Evolutionary conservation across 768 basidiomycete species (phyloP), one percentile per base, ranked within the genome.

Genomic region (Pholiota microspora): DNA sequence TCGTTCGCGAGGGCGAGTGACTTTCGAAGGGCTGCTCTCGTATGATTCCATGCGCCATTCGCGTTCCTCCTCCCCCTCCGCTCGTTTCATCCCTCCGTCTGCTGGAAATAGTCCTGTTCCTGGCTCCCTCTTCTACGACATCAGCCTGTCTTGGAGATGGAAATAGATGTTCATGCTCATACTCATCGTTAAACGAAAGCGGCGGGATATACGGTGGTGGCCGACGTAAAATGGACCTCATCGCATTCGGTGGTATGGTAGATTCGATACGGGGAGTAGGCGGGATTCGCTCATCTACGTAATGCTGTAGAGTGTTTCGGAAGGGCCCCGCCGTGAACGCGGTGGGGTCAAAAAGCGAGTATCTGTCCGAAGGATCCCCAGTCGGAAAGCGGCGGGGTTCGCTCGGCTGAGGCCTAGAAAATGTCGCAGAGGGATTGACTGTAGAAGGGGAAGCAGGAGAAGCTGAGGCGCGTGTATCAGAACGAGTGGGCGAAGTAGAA

Each of bases 251-350:
- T 12, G 6, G 29, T 6, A 12, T 6, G 29, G 29, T 31, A 12
- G 32, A 15, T 12, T 54, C 35, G 12, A 18, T 8, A 28, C 34
- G 45, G 4, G 46, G 2, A 15, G 32, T 29, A 21, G 7, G 40
- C 9, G 18, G 18, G 3, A 31, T 44, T n/a, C 51, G 54, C 29
- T 63, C 64, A 40, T 58, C 55, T 4, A 65, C 63, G 3, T 67
- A 51, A 32, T 75, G 69, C 51, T 76, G 73, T 55, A 82, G 67
- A 2, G 80, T 79, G 47, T 76, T 76, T 24, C 78, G 65, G 67
- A 80, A 80, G 1, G 77, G 76, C 3, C 80, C 79, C 40, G 78
- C 73, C 7, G 71, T 70, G 58, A 75, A 77, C 1, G 69, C 62
- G 10, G 71, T 66, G 0, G 73, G 68, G 58, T 51, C 51, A 23